Percentiles rank a stretch among this genome's conserved stretches.
phyloP scores from a whole-genome alignment of 306 rosid species.

The Pueraria montana region DNA sequence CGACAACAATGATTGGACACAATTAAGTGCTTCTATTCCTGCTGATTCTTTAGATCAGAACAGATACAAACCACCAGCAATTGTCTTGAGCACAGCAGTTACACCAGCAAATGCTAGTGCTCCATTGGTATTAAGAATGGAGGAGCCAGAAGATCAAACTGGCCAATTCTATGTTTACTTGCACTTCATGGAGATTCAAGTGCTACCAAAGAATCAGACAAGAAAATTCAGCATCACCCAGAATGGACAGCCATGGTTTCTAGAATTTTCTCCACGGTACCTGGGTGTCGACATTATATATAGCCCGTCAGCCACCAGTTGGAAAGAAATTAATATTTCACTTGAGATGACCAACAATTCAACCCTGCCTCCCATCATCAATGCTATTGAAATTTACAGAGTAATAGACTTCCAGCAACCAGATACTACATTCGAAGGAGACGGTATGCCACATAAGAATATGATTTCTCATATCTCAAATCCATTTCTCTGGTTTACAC shows the following conservation, averaged over 20 bases:
- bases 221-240: constrained; percentile 42
- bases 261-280: not conserved
- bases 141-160: not conserved
- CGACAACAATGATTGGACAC: not conserved
- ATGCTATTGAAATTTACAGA: constrained; percentile 45
- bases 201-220: constrained; percentile 28
- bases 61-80: not conserved
- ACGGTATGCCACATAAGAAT: constrained; percentile 41
- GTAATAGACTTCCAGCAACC: not conserved
- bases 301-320: not conserved
- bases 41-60: not conserved
- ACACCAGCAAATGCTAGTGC: constrained; percentile 33
- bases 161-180: not conserved
- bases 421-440: constrained; percentile 48
- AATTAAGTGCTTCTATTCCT: not conserved
- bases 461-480: not conserved
- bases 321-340: not conserved
- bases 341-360: constrained; percentile 28
- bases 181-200: constrained; percentile 23
- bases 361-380: constrained; percentile 54
- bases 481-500: not conserved
- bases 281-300: fast-evolving
- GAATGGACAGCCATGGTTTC: not conserved
- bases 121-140: constrained; percentile 9
- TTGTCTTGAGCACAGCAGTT: constrained; percentile 46